Evolutionary conservation across 2,329 filamentous ascomycete species (phyloP).

Genomic region (Cyclaneusma minus): DNA sequence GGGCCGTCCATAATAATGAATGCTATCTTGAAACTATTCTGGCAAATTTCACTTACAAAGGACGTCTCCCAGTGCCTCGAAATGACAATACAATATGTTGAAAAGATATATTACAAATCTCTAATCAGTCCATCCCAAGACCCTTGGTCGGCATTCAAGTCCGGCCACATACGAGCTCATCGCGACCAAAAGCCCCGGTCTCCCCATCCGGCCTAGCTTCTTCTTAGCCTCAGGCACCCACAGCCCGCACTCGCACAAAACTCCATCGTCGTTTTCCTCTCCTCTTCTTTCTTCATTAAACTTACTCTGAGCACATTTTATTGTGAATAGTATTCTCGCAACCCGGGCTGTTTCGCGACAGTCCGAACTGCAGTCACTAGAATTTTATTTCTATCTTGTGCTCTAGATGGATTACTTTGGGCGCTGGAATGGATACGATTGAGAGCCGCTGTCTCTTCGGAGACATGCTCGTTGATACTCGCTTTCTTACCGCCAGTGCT

Average conservation of each 20-base stretch:
- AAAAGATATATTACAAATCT: no score
- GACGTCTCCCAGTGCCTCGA: no score
- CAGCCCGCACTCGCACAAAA: conserved; percentile 4
- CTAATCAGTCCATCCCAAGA: conserved; percentile 9
- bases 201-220: no score
- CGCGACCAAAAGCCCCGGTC: conserved; percentile 9
- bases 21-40: no score
- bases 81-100: no score
- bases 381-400: conserved; percentile 62
- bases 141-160: conserved; percentile 7
- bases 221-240: no score
- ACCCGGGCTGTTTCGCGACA: conserved; percentile 32
- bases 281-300: conserved; percentile 27
- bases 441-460: conserved; percentile 29
- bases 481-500: conserved; percentile 62
- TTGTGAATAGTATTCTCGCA: conserved; percentile 63
- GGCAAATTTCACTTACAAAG: no score
- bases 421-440: conserved; percentile 62
- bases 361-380: conserved; percentile 28
- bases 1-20: no score
- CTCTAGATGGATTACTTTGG: conserved; percentile 37
- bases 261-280: conserved; percentile 17
- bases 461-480: conserved; percentile 41
- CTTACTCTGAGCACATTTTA: conserved; percentile 55
- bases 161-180: conserved; percentile 5